phyloP scores from a whole-genome alignment of 148 eudicot genomes.

The Rheum nobile region DNA sequence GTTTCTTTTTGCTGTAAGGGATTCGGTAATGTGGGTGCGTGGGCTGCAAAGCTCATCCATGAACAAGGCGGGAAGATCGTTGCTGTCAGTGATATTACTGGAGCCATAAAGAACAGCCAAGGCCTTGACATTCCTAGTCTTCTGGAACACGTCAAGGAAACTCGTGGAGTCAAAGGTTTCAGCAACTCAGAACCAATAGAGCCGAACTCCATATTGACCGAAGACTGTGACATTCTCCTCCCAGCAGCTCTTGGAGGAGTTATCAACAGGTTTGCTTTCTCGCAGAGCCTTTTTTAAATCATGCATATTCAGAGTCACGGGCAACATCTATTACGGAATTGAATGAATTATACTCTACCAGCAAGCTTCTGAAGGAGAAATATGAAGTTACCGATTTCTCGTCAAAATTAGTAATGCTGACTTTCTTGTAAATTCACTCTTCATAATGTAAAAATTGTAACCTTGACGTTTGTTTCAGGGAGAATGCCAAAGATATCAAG shows the following conservation, averaged over 20 bases:
- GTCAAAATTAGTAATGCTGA: no score
- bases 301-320: neutral
- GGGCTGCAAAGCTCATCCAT: conserved; percentile 84
- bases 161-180: conserved; percentile 80
- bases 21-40: conserved; percentile 75
- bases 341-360: neutral
- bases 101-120: conserved; percentile 67
- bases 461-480: conserved; percentile 22
- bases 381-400: no score
- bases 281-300: neutral
- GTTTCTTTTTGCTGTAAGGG: neutral
- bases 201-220: conserved; percentile 57
- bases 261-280: conserved; percentile 50
- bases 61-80: conserved; percentile 81
- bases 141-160: conserved; percentile 53
- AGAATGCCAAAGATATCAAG: conserved; percentile 44
- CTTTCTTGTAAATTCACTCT: no score
- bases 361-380: neutral
- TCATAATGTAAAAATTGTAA: neutral
- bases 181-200: conserved; percentile 49
- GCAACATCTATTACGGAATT: neutral
- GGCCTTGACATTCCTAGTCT: conserved; percentile 74
- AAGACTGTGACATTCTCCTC: conserved; percentile 93
- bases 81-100: conserved; percentile 81
- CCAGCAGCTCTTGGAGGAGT: conserved; percentile 99